Percentiles rank a stretch among this genome's conserved stretches.
Conservation (phyloP, 2,329 filamentous ascomycete genomes). For the Neonectria ditissima region DNA sequence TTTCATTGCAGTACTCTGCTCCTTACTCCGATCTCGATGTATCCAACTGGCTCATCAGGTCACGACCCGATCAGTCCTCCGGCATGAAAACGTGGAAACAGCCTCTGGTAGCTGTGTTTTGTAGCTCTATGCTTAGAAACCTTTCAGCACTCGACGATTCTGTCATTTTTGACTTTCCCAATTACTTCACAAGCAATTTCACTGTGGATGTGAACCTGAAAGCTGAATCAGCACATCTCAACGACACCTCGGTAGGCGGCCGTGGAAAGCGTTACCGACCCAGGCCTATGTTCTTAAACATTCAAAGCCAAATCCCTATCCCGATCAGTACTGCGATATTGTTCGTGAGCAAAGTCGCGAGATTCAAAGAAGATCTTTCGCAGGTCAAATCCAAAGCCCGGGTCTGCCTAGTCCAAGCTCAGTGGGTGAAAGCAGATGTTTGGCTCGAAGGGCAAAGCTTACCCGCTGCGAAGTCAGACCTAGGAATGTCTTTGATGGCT, state of each 20-base stretch:
- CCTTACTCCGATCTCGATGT: neutral
- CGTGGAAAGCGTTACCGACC: neutral
- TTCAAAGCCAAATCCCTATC: neutral
- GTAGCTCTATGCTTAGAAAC: neutral
- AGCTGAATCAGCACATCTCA: neutral
- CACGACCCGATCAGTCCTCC: neutral
- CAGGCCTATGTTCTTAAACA: neutral
- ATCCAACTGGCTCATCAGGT: slow-evolving; percentile 3
- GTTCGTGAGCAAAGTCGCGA: neutral
- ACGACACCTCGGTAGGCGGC: neutral
- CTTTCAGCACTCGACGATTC: neutral
- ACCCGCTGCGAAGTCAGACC: neutral
- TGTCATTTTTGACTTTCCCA: neutral
- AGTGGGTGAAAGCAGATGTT: slow-evolving; percentile 9
- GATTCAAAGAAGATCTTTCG: neutral
- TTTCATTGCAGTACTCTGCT: neutral
- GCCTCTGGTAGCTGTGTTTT: slow-evolving; percentile 11
- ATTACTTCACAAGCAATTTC: neutral
- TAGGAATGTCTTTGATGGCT: neutral
- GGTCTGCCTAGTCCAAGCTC: slow-evolving; percentile 18
- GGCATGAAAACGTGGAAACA: slow-evolving; percentile 7
- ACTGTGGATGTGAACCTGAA: neutral
- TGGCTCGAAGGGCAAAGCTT: slow-evolving; percentile 3
- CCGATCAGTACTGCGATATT: slow-evolving; percentile 5
- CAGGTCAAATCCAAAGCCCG: neutral